Conservation (phyloP, 441 rosid genomes). For the Syzygium malaccense region DNA sequence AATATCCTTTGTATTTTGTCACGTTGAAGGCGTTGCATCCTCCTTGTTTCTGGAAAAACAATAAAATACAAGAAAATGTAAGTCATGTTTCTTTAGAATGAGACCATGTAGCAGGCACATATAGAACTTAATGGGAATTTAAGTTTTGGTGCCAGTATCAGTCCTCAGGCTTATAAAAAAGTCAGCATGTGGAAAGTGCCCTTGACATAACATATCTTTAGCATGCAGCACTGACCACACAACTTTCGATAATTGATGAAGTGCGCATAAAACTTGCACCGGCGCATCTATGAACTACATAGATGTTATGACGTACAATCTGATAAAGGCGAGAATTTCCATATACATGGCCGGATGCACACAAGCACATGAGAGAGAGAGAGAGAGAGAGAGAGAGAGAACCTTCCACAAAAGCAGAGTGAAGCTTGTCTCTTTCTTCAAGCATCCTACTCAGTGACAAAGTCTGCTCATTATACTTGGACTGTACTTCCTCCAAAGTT, state of each 20-base stretch:
- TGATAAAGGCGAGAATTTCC: background rate
- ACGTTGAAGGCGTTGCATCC: conserved; percentile 60
- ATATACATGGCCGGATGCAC: background rate
- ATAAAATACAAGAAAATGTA: background rate
- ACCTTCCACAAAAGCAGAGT: conserved; percentile 67
- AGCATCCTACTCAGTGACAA: conserved; percentile 55
- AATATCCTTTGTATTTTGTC: conserved; percentile 47
- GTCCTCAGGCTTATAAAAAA: background rate
- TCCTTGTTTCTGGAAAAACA: conserved; percentile 56
- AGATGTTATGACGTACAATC: background rate
- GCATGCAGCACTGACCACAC: background rate
- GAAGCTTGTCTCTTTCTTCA: conserved; percentile 62
- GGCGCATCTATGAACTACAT: background rate
- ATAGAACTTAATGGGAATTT: background rate
- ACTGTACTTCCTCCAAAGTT: conserved; percentile 36
- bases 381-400: conserved; percentile 3
- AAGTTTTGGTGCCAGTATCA: background rate
- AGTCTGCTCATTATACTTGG: conserved; percentile 45
- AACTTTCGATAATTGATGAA: background rate
- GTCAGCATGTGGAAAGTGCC: background rate
- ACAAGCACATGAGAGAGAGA: background rate
- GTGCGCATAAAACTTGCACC: background rate
- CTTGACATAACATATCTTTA: background rate
- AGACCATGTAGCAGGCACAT: background rate
- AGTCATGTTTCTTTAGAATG: background rate